Conservation (phyloP, 805 yeast species). For the Yamadazyma philogaea region DNA sequence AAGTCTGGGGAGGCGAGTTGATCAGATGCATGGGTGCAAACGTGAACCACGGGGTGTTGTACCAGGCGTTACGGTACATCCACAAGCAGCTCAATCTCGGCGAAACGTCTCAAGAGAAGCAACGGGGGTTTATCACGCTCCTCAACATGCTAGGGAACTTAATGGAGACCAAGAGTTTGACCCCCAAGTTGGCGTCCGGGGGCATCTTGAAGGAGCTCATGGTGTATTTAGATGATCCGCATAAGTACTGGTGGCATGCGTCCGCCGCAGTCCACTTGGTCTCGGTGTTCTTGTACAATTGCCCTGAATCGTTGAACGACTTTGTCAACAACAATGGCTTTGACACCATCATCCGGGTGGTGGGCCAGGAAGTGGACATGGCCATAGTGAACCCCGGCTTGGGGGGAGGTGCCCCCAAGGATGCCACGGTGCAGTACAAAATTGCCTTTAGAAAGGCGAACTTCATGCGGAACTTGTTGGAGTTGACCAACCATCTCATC, state of each 20-base stretch:
- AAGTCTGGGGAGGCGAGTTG: constrained; percentile 72
- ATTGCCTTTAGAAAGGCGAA: constrained; percentile 61
- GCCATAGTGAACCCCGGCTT: constrained; percentile 57
- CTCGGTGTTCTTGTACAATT: constrained; percentile 42
- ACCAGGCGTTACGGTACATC: constrained; percentile 67
- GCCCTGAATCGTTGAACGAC: constrained; percentile 52
- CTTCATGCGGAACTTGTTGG: constrained; percentile 48
- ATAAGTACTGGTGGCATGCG: constrained; percentile 52
- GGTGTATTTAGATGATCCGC: constrained; percentile 53
- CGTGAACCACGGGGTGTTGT: constrained; percentile 78
- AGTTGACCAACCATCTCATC: constrained; percentile 60
- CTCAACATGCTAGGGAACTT: constrained; percentile 64
- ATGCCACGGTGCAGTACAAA: constrained; percentile 47
- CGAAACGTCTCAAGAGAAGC: constrained; percentile 24
- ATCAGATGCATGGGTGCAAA: constrained; percentile 79
- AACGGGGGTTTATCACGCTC: constrained; percentile 49
- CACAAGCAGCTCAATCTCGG: constrained; percentile 47
- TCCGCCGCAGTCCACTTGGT: constrained; percentile 63
- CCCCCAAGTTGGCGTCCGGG: constrained; percentile 62
- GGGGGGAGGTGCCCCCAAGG: constrained; percentile 57
- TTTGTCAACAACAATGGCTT: constrained; percentile 72
- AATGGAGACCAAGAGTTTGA: constrained; percentile 52
- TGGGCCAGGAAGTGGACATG: constrained; percentile 62
- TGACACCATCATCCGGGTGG: constrained; percentile 52
- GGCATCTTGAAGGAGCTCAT: constrained; percentile 69